These are phyloP conservation scores for Trichoderma koningiopsis DNA, from an alignment of 2,329 filamentous ascomycete species.

Conservation along the genomic window DNA sequence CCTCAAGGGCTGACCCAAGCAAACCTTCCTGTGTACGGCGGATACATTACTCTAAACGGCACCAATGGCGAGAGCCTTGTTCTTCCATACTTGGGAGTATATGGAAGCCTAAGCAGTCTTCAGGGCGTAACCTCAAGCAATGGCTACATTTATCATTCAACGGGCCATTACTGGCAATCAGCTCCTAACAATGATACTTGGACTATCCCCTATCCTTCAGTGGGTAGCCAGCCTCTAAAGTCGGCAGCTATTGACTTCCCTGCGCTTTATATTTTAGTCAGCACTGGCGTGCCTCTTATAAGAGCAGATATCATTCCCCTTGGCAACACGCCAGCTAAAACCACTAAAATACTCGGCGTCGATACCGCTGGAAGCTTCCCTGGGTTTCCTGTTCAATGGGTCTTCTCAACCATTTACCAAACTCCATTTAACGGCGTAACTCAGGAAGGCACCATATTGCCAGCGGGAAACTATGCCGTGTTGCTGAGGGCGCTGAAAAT, in stretches of 20 bases:
- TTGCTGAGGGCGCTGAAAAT: conserved; percentile 10
- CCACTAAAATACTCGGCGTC: background rate
- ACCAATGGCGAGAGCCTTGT: conserved; percentile 43
- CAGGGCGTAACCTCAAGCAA: background rate
- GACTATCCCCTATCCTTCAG: conserved; percentile 11
- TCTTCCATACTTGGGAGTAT: conserved; percentile 46
- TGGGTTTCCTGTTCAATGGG: conserved; percentile 1
- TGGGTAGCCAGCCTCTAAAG: background rate
- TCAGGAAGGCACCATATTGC: background rate
- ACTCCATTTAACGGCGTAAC: conserved; percentile 4
- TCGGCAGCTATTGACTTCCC: conserved; percentile 4
- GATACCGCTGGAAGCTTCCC: conserved; percentile 2
- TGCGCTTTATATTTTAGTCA: background rate
- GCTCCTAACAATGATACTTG: conserved; percentile 11
- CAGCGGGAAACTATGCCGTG: conserved; percentile 2
- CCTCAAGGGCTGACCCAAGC: conserved; percentile 38
- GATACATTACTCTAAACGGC: conserved; percentile 45
- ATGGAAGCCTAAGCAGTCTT: conserved; percentile 28
- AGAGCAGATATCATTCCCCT: conserved; percentile 13
- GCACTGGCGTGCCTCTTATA: background rate
- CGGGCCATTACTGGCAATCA: background rate
- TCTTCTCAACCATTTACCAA: background rate
- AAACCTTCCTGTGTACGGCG: conserved; percentile 46
- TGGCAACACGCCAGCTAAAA: background rate
- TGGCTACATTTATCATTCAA: conserved; percentile 5